A percentile compares a stretch with the other conserved stretches of the same genome.
These are phyloP conservation scores for Adiantum capillusveneris DNA, from an alignment of 75 land plant species.

Conservation along the genomic window DNA sequence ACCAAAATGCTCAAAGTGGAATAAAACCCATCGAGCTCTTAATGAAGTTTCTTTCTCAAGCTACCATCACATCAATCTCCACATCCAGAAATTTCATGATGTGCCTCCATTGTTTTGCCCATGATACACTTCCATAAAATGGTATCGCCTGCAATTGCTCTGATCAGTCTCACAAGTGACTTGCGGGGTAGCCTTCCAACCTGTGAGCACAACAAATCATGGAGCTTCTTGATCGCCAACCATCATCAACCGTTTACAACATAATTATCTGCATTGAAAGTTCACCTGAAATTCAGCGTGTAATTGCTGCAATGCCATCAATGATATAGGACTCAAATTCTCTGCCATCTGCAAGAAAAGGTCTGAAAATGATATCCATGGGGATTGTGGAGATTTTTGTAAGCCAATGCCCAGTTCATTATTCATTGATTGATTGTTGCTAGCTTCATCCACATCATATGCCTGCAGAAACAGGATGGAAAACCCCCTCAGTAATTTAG, in stretches of 20 bases:
- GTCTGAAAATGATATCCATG: background rate
- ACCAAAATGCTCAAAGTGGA: too few species aligned
- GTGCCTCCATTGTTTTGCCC: background rate
- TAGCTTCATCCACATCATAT: too few species aligned
- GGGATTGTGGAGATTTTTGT: background rate
- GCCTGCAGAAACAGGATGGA: too few species aligned
- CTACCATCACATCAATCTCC: too few species aligned
- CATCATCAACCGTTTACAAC: background rate
- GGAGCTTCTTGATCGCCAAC: background rate
- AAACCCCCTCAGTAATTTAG: too few species aligned
- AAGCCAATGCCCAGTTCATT: too few species aligned
- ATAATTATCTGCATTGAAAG: background rate
- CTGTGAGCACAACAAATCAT: conserved; percentile 8
- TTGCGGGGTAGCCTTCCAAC: conserved; percentile 15
- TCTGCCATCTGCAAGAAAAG: background rate
- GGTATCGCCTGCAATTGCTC: conserved; percentile 12
- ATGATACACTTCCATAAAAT: conserved; percentile 5
- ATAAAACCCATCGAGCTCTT: too few species aligned
- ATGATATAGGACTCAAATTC: background rate
- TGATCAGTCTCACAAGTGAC: conserved; percentile 8
- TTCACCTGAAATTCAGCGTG: conserved; percentile 8
- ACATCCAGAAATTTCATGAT: too few species aligned
- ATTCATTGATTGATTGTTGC: too few species aligned
- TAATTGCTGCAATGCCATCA: conserved; percentile 4
- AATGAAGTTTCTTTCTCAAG: too few species aligned